Conservation (phyloP, 2,329 filamentous ascomycete genomes). For the Didymella keratinophila region DNA sequence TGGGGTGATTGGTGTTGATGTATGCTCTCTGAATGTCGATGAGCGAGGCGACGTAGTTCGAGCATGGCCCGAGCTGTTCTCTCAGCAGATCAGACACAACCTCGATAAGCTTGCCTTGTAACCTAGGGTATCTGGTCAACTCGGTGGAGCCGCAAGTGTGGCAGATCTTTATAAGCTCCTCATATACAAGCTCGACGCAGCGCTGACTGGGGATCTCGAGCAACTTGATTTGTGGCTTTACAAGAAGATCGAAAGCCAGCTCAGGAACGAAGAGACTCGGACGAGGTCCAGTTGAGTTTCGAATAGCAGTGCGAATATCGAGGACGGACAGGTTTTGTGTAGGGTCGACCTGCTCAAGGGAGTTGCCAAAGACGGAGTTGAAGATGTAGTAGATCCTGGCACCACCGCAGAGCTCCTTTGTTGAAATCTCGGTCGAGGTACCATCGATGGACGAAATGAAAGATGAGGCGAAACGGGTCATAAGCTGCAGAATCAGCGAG, state of each 20-base stretch:
- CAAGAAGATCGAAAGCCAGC: constrained; percentile 94
- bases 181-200: constrained; percentile 97
- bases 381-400: constrained; percentile 99
- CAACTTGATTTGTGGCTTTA: constrained; percentile 98
- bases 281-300: constrained; percentile 94
- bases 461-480: constrained; percentile 97
- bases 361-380: constrained; percentile 98
- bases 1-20: constrained; percentile 99
- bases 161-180: constrained; percentile 99
- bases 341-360: constrained; percentile 93
- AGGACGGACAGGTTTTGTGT: constrained; percentile 93
- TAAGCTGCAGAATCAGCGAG: constrained; percentile 92
- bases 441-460: constrained; percentile 99
- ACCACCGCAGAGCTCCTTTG: constrained; percentile 94
- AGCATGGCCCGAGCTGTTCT: constrained; percentile 88
- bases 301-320: constrained; percentile 95
- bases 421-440: constrained; percentile 98
- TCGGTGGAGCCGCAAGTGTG: constrained; percentile 98
- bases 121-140: constrained; percentile 85
- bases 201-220: constrained; percentile 93
- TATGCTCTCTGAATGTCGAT: constrained; percentile 98
- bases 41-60: constrained; percentile 90
- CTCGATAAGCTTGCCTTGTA: constrained; percentile 97
- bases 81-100: constrained; percentile 95
- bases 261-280: constrained; percentile 97